Conservation (phyloP, 495 filamentous ascomycete species). For the Penicillium verhagenii region DNA sequence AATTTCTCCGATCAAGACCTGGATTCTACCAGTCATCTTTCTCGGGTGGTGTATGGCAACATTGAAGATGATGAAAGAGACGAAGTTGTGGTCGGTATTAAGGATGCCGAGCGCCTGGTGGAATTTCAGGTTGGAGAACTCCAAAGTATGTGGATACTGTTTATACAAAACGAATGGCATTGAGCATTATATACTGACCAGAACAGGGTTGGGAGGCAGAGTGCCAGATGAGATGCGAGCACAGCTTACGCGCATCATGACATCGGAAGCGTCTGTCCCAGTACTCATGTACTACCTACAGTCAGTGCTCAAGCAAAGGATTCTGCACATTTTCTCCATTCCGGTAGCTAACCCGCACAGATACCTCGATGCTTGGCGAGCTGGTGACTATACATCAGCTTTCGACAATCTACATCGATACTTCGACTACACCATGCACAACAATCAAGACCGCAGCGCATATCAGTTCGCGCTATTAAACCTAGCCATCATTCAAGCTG, state of each 20-base stretch:
- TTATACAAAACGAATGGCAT: background rate
- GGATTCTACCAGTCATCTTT: conserved; percentile 44
- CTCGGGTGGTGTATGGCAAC: conserved; percentile 62
- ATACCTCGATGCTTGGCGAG: conserved; percentile 87
- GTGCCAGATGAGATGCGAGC: conserved; percentile 66
- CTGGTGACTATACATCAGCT: conserved; percentile 84
- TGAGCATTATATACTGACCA: conserved; percentile 23
- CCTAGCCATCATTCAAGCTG: conserved; percentile 86
- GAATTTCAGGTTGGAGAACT: conserved; percentile 86
- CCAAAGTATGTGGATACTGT: conserved; percentile 60
- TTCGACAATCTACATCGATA: conserved; percentile 93
- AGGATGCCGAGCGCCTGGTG: conserved; percentile 79
- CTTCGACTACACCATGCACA: conserved; percentile 96
- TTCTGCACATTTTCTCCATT: background rate
- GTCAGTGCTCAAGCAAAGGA: conserved; percentile 36
- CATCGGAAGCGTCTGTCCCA: conserved; percentile 63
- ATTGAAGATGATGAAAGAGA: conserved; percentile 49
- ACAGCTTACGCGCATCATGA: conserved; percentile 65
- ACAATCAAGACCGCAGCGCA: conserved; percentile 68
- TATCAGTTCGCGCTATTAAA: conserved; percentile 98
- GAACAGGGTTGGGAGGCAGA: conserved; percentile 60
- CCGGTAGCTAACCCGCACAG: conserved; percentile 30
- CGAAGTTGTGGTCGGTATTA: conserved; percentile 59
- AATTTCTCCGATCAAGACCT: conserved; percentile 50
- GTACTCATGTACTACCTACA: conserved; percentile 75